phyloP scores from a whole-genome alignment of 306 rosid species.

The Neltuma alba region DNA sequence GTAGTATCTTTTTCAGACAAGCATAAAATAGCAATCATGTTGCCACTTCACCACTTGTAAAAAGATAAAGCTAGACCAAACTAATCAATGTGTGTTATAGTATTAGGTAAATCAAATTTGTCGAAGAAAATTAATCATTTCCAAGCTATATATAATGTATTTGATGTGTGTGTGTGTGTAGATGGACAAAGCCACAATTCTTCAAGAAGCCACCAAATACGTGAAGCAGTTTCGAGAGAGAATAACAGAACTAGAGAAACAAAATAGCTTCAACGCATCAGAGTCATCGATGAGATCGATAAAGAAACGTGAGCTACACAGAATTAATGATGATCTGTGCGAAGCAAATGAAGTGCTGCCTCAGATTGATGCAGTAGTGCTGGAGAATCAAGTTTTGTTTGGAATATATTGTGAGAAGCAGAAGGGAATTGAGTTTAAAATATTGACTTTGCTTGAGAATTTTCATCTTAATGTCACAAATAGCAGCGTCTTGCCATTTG shows the following conservation, averaged over 20 bases:
- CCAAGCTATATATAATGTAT: too few species aligned
- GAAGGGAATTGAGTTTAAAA: conserved; percentile 29
- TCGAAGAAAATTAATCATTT: neutral
- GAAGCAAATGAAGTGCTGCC: conserved; percentile 16
- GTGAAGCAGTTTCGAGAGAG: conserved; percentile 39
- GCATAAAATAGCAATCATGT: too few species aligned
- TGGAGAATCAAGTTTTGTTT: conserved; percentile 36
- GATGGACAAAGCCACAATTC: conserved; percentile 41
- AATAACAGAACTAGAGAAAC: conserved; percentile 36
- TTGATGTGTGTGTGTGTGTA: too few species aligned
- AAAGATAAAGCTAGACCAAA: neutral
- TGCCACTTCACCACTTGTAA: neutral
- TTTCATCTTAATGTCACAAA: conserved; percentile 35
- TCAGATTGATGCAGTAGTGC: conserved; percentile 33
- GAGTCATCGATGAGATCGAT: conserved; percentile 10
- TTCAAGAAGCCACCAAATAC: conserved; percentile 35
- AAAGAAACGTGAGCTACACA: conserved; percentile 17
- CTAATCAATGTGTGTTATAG: too few species aligned
- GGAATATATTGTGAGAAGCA: conserved; percentile 40
- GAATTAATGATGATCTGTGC: neutral
- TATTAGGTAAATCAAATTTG: too few species aligned
- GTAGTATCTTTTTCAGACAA: too few species aligned
- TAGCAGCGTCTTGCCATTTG: conserved; percentile 41
- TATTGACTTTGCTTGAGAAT: conserved; percentile 32
- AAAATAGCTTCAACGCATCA: neutral